phyloP scores from a whole-genome alignment of 1,139 yeast genomes.

The Candida sanyaensis region DNA sequence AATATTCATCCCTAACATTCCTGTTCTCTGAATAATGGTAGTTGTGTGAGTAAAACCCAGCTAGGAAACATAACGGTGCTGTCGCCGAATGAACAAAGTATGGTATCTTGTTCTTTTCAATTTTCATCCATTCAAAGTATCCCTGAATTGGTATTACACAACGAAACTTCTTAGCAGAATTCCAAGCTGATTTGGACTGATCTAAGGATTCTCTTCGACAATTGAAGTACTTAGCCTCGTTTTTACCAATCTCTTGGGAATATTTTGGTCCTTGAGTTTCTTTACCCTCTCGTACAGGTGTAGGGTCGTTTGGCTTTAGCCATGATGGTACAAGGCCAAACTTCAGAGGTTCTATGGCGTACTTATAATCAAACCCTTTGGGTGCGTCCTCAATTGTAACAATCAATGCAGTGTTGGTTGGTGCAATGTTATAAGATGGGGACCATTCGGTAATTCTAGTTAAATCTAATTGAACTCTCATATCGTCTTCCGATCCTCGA shows the following conservation, averaged over 20 bases:
- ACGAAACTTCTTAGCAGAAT: conserved; percentile 38
- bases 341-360: conserved; percentile 38
- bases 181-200: conserved; percentile 52
- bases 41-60: conserved; percentile 66
- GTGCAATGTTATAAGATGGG: conserved; percentile 42
- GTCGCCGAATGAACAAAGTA: conserved; percentile 61
- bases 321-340: conserved; percentile 47
- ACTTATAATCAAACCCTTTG: conserved; percentile 15
- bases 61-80: conserved; percentile 58
- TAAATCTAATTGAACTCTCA: conserved; percentile 12
- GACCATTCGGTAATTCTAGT: conserved; percentile 16
- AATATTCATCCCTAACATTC: conserved; percentile 23
- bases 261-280: conserved; percentile 20
- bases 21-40: conserved; percentile 30
- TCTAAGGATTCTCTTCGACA: conserved; percentile 62
- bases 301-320: conserved; percentile 39
- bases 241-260: conserved; percentile 32
- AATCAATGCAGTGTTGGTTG: conserved; percentile 39
- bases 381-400: conserved; percentile 21
- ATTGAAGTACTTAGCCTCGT: conserved; percentile 50
- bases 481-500: conserved; percentile 8
- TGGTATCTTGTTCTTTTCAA: conserved; percentile 51
- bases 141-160: conserved; percentile 83
- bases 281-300: conserved; percentile 22
- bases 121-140: conserved; percentile 76